Base-by-base conservation (phyloP, 2,329 filamentous ascomycete species). In the Aspergillus pseudonomiae region DNA sequence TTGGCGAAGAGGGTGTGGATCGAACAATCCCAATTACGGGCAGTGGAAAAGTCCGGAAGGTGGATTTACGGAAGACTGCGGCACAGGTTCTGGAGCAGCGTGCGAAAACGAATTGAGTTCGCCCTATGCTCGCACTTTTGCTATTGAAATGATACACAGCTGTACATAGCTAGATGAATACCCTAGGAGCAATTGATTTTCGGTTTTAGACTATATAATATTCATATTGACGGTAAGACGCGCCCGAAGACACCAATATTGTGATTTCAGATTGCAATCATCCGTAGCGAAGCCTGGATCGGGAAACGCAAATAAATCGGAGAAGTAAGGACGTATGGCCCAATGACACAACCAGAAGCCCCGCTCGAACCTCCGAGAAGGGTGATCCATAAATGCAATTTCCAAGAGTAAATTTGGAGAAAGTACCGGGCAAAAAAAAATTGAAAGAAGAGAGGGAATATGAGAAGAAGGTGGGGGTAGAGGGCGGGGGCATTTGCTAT, bases 11-110 rank as follows among this genome's bases (percentile, higher is more conserved):
- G 53, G 85, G 84, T 12, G 82, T 89, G n/a, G 68, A 67, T 26
- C 69, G 55, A 56, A 78, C 80, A 1, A 81, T 90, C 36, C 89
- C 89, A 11, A 79, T 91, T 71, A 91, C 89, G n/a, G 89, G 89
- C 0, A 91, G 89, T 71, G 89, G 89, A 4, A 91, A 91, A 78
- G 86, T 91, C 61, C 84, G 87, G 70, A 91, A 91, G 67, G 74
- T 87, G 67, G 74, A 89, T 26, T 70, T 89, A 71, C 78, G 81
- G 66, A 84, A 81, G 63, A 77, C 78, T 63, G 78, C 79, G n/a
- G 75, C 77, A 26, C 79, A 82, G 55, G 68, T 77, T 53, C 56
- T 79, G 57, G 67, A 71, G 34, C 84, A 81, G 76, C 69, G 73
- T 10, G 9, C 26, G 34, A 30, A 50, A 43, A 39, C 9, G 21